Evolutionary conservation across 192 early-diverging fungal genomes (phyloP).

Genomic region (Mortierella claussenii): DNA sequence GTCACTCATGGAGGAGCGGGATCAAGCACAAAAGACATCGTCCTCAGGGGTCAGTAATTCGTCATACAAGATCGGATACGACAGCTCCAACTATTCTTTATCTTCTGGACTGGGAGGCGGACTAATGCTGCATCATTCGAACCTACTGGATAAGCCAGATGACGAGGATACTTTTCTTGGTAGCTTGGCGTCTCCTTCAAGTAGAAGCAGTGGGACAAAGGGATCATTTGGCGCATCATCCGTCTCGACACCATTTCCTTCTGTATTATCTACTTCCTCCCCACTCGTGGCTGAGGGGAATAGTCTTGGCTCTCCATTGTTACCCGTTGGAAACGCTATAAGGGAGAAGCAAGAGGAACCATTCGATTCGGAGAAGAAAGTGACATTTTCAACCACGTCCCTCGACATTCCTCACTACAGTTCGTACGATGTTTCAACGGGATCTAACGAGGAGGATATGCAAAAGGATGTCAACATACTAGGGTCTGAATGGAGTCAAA

Average conservation of each 20-base stretch:
- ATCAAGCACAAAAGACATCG: neutral
- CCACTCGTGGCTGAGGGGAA: neutral
- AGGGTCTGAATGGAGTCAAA: neutral
- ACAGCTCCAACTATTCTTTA: slow-evolving; percentile 39
- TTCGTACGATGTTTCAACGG: neutral
- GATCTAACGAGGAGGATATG: neutral
- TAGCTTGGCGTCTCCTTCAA: neutral
- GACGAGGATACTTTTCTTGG: slow-evolving; percentile 3
- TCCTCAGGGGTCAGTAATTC: neutral
- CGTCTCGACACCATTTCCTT: neutral
- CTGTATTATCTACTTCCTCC: neutral
- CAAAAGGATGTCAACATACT: neutral
- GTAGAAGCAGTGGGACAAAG: neutral
- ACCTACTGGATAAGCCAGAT: slow-evolving; percentile 11
- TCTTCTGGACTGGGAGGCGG: slow-evolving; percentile 37
- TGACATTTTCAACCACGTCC: slow-evolving; percentile 20
- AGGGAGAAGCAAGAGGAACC: slow-evolving; percentile 4
- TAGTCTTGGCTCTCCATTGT: neutral
- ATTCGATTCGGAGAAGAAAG: slow-evolving; percentile 41
- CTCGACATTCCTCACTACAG: neutral
- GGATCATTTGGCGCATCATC: neutral
- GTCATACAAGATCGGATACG: slow-evolving; percentile 43
- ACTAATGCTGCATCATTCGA: slow-evolving; percentile 42
- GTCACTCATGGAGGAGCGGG: slow-evolving; percentile 5
- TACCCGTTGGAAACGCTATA: neutral